Percentiles rank a stretch among this genome's conserved stretches.
Evolutionary conservation across 148 eudicot species (phyloP).

Genomic region (Cornus controversa): DNA sequence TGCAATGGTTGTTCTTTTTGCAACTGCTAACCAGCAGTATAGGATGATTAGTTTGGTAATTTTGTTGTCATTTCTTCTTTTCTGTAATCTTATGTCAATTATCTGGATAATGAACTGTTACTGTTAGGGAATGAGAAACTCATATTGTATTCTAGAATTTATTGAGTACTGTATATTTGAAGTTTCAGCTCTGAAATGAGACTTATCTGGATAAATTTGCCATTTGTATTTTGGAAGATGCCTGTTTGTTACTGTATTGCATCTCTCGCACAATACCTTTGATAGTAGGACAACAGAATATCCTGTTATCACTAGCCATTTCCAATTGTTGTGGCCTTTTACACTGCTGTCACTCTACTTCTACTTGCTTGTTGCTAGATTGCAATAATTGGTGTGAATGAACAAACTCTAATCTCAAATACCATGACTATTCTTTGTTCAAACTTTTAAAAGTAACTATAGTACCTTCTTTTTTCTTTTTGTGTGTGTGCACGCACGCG

Average conservation of each 20-base stretch:
- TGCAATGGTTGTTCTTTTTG: not conserved
- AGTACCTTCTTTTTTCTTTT: too few relatives aligned
- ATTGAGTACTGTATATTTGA: slow-evolving; percentile 1
- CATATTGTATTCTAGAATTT: not conserved
- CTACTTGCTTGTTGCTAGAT: not conserved
- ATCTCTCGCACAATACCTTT: not conserved
- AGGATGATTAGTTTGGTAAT: not conserved
- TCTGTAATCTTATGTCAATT: not conserved
- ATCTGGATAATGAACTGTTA: not conserved
- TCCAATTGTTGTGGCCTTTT: not conserved
- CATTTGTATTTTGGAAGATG: not conserved
- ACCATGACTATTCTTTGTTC: not conserved
- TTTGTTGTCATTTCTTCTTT: not conserved
- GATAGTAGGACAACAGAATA: not conserved
- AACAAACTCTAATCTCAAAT: not conserved
- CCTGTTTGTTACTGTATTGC: not conserved
- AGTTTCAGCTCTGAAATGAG: not conserved
- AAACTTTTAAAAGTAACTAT: not conserved
- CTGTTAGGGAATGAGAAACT: slow-evolving; percentile 4
- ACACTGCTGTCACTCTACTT: not conserved
- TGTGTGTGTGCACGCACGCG: too few relatives aligned
- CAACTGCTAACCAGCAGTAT: not conserved
- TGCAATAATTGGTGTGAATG: too few relatives aligned
- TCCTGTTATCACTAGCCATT: not conserved
- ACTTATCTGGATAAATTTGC: not conserved